Conservation (phyloP, 768 basidiomycete species). For the Lactarius vividus region DNA sequence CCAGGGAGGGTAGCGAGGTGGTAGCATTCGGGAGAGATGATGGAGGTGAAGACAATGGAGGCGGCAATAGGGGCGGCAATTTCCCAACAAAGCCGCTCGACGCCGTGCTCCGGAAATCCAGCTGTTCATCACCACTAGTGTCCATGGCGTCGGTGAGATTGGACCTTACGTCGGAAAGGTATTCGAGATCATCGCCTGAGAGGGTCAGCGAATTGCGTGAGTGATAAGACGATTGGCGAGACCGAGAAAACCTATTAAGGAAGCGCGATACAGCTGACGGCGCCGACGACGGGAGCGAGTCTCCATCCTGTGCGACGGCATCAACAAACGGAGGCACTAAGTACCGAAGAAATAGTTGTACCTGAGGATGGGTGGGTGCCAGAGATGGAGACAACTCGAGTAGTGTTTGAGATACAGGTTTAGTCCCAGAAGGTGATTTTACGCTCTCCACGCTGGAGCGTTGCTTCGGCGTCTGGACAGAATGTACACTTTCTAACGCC, state of each 20-base stretch:
- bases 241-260: conserved; percentile 64
- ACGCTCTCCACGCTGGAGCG: conserved; percentile 13
- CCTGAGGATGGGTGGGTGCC: background rate
- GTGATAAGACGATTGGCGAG: conserved; percentile 42
- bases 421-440: conserved; percentile 5
- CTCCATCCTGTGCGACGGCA: conserved; percentile 25
- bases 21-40: background rate
- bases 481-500: conserved; percentile 3
- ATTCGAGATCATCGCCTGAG: conserved; percentile 79
- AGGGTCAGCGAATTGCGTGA: conserved; percentile 61
- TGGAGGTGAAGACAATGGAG: conserved; percentile 17
- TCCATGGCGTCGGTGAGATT: conserved; percentile 42
- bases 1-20: background rate
- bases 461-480: background rate
- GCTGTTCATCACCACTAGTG: conserved; percentile 35
- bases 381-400: background rate
- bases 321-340: conserved; percentile 26
- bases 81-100: conserved; percentile 37
- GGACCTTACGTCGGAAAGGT: conserved; percentile 67
- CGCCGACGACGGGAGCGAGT: conserved; percentile 28
- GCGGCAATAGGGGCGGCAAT: conserved; percentile 22
- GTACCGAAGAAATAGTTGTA: conserved; percentile 26
- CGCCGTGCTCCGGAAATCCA: conserved; percentile 43
- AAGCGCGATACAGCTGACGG: conserved; percentile 82
- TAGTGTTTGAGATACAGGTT: conserved; percentile 1